Evolutionary conservation across 768 basidiomycete genomes (phyloP), one percentile per base, ranked within the genome.

Genomic region (Amanita rimosa): DNA sequence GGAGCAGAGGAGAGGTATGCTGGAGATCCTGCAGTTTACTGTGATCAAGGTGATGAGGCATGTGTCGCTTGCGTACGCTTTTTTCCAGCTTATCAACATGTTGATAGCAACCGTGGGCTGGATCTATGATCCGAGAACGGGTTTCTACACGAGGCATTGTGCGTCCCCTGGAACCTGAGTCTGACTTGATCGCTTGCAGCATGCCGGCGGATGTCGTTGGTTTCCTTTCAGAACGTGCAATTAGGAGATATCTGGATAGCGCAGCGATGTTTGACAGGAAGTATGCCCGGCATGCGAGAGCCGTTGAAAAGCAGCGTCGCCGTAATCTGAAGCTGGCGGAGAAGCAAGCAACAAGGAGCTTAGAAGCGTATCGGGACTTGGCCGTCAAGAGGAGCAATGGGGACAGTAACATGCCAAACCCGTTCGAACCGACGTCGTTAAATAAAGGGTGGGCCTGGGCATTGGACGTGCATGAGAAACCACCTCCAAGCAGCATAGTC

Each of bases 401-500:
- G 44, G 45, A 56, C 13, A 49, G 48, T 40, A 53, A 48, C 46
- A 57, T n/a, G 21, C 24, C 29, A 26, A 17, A 22, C 19, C 17
- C n/a, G 29, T 24, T 35, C 13, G 31, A 17, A 9, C 39, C 48
- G 2, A 19, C 47, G 2, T 33, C 22, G 16, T 43, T 24, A 24
- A 33, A 42, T 21, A 35, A 16, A 83, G 76, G 72, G 24, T 92
- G 88, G 83, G 79, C 82, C 16, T 97, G 87, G 92, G 90, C 83
- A 5, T 63, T 91, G 49, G 83, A 89, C 52, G 78, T 71, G 13
- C 68, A 77, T 44, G 93, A 96, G 65, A 70, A 73, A 16, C 95
- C 95, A 3, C 95, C 95, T 3, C 87, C 94, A 2, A 88, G 85
- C 57, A 93, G 91, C 46, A 90, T 97, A 55, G 87, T 88, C 27